Base-by-base conservation (phyloP, 768 basidiomycete genomes). In the Boletus vermiculosoides region DNA sequence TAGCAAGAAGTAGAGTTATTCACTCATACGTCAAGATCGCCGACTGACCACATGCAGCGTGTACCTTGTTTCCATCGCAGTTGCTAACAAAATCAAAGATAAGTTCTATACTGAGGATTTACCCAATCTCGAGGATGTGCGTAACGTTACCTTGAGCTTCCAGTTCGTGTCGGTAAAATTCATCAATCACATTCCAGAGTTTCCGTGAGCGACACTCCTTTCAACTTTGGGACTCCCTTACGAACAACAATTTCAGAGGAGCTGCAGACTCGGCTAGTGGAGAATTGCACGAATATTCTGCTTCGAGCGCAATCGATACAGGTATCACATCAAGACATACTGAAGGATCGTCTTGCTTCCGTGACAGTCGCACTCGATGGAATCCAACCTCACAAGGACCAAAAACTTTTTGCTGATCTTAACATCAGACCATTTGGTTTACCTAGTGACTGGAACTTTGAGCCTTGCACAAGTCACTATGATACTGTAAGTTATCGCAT, bases 21-120 rank as follows among this genome's bases (percentile, higher is more conserved):
- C 48, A 37, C 57, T 28, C 39, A 47, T n/a, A 9, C 22, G n/a
- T 45, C 50, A 6, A 46, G 33, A 44, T 54, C 23, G 15, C 12
- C 40, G 3, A 54, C 52, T 58, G 40, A 50, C 41, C 23, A 18
- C 48, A 44, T 48, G 40, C 57, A 92, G 89, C 67, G 72, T 80
- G 20, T 93, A 90, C 69, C 66, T 93, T 47, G 83, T 92, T 39
- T 82, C 86, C 16, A 90, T 79, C 18, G 81, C 82, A 8, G 70
- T 88, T 44, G 84, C 89, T 12, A 94, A 94, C 72, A 78, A 71
- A 48, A 72, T 78, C 6, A 91, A 92, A 71, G 78, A 76, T 36
- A 85, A 85, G 61, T 89, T 89, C 68, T 93, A 89, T 65, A 64
- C 75, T n/a, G 77, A 80, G 54, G 88, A 88, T 68, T 63, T 94